phyloP scores from a whole-genome alignment of 371 early-diverging fungal genomes.

The Massospora cicadina region DNA sequence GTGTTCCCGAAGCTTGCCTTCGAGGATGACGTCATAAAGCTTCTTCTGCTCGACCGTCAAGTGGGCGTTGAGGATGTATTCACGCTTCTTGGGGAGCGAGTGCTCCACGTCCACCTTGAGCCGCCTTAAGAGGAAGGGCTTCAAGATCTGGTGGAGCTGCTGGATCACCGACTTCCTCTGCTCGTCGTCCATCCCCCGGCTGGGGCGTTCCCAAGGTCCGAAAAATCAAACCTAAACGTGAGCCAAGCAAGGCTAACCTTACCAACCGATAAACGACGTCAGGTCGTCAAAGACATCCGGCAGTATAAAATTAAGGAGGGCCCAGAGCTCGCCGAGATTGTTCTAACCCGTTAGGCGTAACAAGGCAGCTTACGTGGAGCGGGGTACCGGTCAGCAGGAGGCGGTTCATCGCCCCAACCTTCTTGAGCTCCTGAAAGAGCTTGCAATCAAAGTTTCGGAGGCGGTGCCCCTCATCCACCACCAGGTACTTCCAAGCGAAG shows the following conservation, averaged over 20 bases:
- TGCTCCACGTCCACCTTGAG: slow-evolving; percentile 92
- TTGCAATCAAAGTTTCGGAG: slow-evolving; percentile 86
- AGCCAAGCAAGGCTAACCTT: slow-evolving; percentile 2
- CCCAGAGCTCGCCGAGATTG: slow-evolving; percentile 84
- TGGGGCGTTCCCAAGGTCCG: slow-evolving; percentile 37
- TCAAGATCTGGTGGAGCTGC: slow-evolving; percentile 73
- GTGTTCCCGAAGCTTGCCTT: slow-evolving; percentile 4
- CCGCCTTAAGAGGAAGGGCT: slow-evolving; percentile 86
- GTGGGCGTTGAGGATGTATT: slow-evolving; percentile 72
- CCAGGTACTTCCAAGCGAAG: slow-evolving; percentile 72
- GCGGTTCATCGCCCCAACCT: slow-evolving; percentile 65
- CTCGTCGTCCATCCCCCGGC: slow-evolving; percentile 51
- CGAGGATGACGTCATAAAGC: slow-evolving; percentile 63
- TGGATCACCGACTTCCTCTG: slow-evolving; percentile 47
- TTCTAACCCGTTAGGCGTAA: slow-evolving; percentile 28
- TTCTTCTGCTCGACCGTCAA: slow-evolving; percentile 61
- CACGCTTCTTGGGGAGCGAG: slow-evolving; percentile 74
- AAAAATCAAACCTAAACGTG: slow-evolving; percentile 47
- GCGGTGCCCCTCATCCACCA: slow-evolving; percentile 93
- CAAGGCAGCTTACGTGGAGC: slow-evolving; percentile 32
- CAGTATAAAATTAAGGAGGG: slow-evolving; percentile 81
- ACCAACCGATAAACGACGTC: slow-evolving; percentile 65
- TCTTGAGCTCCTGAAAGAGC: slow-evolving; percentile 69
- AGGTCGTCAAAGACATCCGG: slow-evolving; percentile 79
- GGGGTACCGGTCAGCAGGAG: slow-evolving; percentile 86